These are phyloP conservation scores for Vaccinium vitisidaea DNA, from an alignment of 148 eudicot species.

Conservation along the genomic window DNA sequence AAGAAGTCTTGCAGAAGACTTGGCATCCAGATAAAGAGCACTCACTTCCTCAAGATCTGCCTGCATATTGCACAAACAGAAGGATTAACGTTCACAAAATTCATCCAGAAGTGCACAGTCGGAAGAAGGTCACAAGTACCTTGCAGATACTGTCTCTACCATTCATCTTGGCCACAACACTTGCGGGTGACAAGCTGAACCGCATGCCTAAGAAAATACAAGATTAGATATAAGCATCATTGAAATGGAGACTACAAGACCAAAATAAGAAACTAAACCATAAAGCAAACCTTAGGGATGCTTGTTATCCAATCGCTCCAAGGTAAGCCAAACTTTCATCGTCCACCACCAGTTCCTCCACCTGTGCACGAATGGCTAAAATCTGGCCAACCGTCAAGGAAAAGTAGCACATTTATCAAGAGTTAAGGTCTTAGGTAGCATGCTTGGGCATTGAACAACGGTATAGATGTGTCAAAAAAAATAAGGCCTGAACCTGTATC, in stretches of 20 bases:
- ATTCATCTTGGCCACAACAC: constrained; percentile 81
- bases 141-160: constrained; percentile 95
- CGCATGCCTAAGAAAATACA: constrained; percentile 63
- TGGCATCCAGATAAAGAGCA: constrained; percentile 75
- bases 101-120: constrained; percentile 6
- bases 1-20: constrained; percentile 91
- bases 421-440: background rate
- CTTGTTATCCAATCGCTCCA: constrained; percentile 87
- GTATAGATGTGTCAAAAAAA: background rate
- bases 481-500: constrained; percentile 67
- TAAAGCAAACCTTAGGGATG: constrained; percentile 72
- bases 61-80: constrained; percentile 34
- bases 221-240: background rate
- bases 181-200: constrained; percentile 94
- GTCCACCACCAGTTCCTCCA: constrained; percentile 82
- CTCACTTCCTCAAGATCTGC: constrained; percentile 90
- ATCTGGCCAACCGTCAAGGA: constrained; percentile 46
- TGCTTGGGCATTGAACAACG: background rate
- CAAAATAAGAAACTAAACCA: background rate
- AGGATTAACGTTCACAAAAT: background rate
- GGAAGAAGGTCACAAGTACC: constrained; percentile 38
- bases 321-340: constrained; percentile 90
- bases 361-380: constrained; percentile 94
- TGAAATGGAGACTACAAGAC: background rate
- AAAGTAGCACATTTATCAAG: constrained; percentile 3